A percentile compares a stretch with the other conserved stretches of the same genome.
Evolutionary conservation across 2,329 filamentous ascomycete species (phyloP).

Genomic region (Sporothrix pallida): DNA sequence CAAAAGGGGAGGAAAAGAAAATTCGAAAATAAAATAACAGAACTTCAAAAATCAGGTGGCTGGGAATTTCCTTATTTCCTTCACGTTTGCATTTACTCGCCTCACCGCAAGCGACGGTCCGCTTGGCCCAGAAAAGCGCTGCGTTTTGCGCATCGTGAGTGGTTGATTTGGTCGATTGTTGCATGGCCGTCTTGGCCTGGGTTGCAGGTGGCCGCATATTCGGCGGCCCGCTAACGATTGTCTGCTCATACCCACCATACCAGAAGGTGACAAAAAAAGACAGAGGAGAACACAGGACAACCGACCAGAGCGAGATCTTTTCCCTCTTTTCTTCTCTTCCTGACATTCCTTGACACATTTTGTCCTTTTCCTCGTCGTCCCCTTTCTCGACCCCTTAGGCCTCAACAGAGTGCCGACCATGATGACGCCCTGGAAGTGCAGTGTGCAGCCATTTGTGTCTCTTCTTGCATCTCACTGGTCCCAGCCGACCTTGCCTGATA

Average conservation of each 20-base stretch:
- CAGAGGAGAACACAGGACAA: not conserved
- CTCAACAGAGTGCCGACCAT: not conserved
- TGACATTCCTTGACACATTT: not conserved
- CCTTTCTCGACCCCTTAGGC: constrained; percentile 3
- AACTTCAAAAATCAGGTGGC: constrained; percentile 16
- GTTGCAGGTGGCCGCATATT: constrained; percentile 38
- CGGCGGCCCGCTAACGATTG: constrained; percentile 34
- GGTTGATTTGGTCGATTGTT: not conserved
- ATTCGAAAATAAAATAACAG: not conserved
- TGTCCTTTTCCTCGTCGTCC: not conserved
- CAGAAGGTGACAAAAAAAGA: not conserved
- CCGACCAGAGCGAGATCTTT: not conserved
- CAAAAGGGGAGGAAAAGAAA: not conserved
- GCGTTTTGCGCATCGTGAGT: constrained; percentile 25
- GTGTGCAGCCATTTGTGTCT: constrained; percentile 20
- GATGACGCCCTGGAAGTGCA: constrained; percentile 15
- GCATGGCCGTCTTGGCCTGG: constrained; percentile 16
- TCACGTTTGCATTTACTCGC: no score
- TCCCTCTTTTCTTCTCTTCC: not conserved
- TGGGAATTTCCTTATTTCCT: constrained; percentile 1
- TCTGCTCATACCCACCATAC: constrained; percentile 5
- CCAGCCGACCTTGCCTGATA: constrained; percentile 5
- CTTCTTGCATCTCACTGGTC: not conserved
- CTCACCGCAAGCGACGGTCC: constrained; percentile 7
- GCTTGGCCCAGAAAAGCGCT: not conserved